Evolutionary conservation across 2,329 filamentous ascomycete species (phyloP), one percentile per base, ranked within the genome.

Genomic region (Colletotrichum orbiculare): DNA sequence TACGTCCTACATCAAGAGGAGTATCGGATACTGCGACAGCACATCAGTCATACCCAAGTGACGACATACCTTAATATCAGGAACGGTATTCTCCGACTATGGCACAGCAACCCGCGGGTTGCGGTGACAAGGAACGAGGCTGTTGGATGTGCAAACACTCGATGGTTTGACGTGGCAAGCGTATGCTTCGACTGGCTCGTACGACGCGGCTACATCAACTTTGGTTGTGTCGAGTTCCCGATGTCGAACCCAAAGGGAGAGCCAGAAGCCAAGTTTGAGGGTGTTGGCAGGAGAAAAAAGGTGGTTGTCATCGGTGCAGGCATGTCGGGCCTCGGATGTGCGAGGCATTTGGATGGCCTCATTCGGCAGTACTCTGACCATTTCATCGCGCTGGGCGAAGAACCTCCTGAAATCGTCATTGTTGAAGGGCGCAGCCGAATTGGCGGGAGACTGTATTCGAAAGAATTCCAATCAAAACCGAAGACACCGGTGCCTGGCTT

Each of bases 21-120:
- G 77, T 94, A 97, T 74, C 82, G 85, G 64, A 83, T 97, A 65
- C 81, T 99, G 45, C 88, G 92, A 67, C 85, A 92, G 67, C 90
- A 96, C 71, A 88, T 99, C 70, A 97, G 91, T 73, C 90, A 93
- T 72, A 85, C 90, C 38, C 96, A 99, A 77, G 93, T 97, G 69
- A 97, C 95, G 3, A 92, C 93, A 11, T 99, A 99, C 78, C 83
- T 99, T 58, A 98, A 98, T 75, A 96, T 99, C 67, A 88, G 96
- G 71, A 99, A 99, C 76, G 92, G 93, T 13, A 97, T 99, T 64
- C 81, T 99, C 57, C 87, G 96, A 60, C 79, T 98, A 45, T 99
- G 96, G 96, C 86, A 92, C 41, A 87, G 90, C 70, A 97, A 96
- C 73, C 93, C 96, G 8, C 88, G 94, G 74, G 87, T 94, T 46